Evolutionary conservation across 495 filamentous ascomycete species (phyloP), one percentile per base, ranked within the genome.

Genomic region (Daldinia caldariorum): DNA sequence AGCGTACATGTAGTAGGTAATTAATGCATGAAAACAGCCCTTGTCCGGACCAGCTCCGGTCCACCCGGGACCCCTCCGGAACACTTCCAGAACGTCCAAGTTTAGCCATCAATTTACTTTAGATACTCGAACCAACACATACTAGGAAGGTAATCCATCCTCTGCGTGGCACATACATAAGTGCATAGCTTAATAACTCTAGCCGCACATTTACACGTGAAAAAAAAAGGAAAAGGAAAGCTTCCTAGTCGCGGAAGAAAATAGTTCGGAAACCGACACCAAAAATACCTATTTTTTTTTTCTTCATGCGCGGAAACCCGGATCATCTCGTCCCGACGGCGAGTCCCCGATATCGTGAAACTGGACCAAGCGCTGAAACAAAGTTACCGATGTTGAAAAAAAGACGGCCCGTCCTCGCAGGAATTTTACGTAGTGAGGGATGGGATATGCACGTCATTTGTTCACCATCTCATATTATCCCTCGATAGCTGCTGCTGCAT

Each of bases 361-460:
- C 79, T 55, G 69, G 67, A 45, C 76, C 64, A 38, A 80, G 77
- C 62, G 71, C 79, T 61, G 75, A 77, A 67, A 89, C 89, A 26
- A 90, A 91, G 76, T 85, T 85, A 83, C 74, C 83, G 80, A 61
- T 84, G 79, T 70, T 86, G 83, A 77, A 58, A 58, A 58, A 58
- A 60, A 18, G 39, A 54, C 56, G 62, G 63, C 26, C 64, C 59
- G 67, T 60, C 60, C 22, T 62, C 13, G 43, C 13, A 18, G 20
- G 38, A 63, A 29, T 61, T 38, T 37, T 37, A 35, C 39, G 37
- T n/a, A 29, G 5, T 29, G 13, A 58, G n/a, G 41, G 22, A 57
- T 10, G 45, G 20, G 1, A 6, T 31, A 43, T 45, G 66, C 56
- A 69, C 55, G 47, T 69, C 67, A 51, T 34, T 37, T 5, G 32